Evolutionary conservation across 1,284 basidiomycete genomes (phyloP).

Genomic region (Cronartium quercuum): DNA sequence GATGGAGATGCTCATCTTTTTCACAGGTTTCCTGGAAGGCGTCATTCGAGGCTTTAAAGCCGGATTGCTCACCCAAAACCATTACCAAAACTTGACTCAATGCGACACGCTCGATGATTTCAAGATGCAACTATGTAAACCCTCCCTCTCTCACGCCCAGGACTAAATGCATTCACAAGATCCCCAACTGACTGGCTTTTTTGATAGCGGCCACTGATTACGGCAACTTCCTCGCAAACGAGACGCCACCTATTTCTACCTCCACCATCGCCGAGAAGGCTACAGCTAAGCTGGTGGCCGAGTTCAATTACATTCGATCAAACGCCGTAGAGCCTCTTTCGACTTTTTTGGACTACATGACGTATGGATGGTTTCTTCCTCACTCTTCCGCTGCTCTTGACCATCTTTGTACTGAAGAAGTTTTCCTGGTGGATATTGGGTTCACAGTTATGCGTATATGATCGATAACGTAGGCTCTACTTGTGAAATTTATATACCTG

Average conservation of each 20-base stretch:
- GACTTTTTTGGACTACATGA: slow-evolving; percentile 97
- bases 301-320: slow-evolving; percentile 87
- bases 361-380: slow-evolving; percentile 55
- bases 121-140: slow-evolving; percentile 54
- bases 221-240: slow-evolving; percentile 95
- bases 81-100: slow-evolving; percentile 91
- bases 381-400: background rate
- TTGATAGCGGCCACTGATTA: slow-evolving; percentile 85
- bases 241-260: slow-evolving; percentile 88
- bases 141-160: slow-evolving; percentile 42
- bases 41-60: slow-evolving; percentile 91
- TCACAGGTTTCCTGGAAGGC: slow-evolving; percentile 55
- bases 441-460: slow-evolving; percentile 86
- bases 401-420: background rate
- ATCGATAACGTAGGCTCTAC: slow-evolving; percentile 73
- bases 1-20: slow-evolving; percentile 57
- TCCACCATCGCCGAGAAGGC: slow-evolving; percentile 93
- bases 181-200: background rate
- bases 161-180: slow-evolving; percentile 44
- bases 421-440: background rate
- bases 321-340: slow-evolving; percentile 86
- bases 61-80: slow-evolving; percentile 76
- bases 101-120: slow-evolving; percentile 88
- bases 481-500: background rate
- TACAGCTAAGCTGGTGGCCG: slow-evolving; percentile 86